phyloP scores from a whole-genome alignment of 495 filamentous ascomycete species.

The Collariella sp. region DNA sequence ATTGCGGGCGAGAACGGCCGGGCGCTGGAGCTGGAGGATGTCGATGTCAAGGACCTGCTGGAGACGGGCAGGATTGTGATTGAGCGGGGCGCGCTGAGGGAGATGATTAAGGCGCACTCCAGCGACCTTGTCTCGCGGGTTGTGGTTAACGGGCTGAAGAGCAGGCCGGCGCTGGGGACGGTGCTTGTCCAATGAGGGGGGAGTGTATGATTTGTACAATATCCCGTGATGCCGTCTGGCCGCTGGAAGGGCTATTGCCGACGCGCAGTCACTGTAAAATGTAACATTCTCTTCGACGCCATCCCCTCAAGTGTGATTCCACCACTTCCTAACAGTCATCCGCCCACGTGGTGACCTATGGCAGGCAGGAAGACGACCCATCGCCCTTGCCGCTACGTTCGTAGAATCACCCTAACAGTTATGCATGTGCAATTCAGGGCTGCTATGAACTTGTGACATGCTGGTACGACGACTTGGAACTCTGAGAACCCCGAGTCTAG shows the following conservation, averaged over 20 bases:
- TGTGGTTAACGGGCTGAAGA: constrained; percentile 22
- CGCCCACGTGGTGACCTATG: too few relatives aligned
- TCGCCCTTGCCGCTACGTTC: too few relatives aligned
- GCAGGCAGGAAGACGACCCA: too few relatives aligned
- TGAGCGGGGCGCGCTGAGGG: constrained; percentile 70
- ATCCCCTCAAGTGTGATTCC: too few relatives aligned
- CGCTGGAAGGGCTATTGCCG: not conserved
- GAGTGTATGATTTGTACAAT: not conserved
- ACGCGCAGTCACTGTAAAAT: not conserved
- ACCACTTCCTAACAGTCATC: too few relatives aligned
- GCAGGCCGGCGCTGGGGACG: constrained; percentile 18
- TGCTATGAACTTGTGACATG: too few relatives aligned
- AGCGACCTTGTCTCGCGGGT: constrained; percentile 53
- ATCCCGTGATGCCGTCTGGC: not conserved
- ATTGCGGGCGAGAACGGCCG: constrained; percentile 56
- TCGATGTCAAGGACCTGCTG: constrained; percentile 90
- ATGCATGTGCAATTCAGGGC: too few relatives aligned
- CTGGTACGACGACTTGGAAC: too few relatives aligned
- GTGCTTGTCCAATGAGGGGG: constrained; percentile 6
- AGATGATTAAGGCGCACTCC: constrained; percentile 66
- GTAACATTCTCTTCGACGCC: not conserved
- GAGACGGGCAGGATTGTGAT: constrained; percentile 78
- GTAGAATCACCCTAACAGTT: too few relatives aligned
- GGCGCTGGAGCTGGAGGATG: constrained; percentile 58
- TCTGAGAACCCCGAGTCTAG: too few relatives aligned